phyloP scores from a whole-genome alignment of 495 filamentous ascomycete genomes.

The Annulohypoxylon bovei region DNA sequence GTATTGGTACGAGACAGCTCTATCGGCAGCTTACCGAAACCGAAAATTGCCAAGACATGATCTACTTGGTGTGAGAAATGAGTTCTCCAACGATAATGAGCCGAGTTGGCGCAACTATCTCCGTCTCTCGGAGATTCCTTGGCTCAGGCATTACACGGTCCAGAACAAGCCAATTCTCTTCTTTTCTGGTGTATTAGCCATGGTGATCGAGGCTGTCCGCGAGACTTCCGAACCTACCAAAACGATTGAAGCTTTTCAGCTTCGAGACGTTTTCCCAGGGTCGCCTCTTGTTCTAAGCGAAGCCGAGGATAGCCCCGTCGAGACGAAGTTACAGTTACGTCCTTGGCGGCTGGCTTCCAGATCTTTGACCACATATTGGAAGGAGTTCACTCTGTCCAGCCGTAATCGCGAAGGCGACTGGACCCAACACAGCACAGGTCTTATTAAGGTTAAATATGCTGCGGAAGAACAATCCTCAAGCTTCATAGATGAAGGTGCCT shows the following conservation, averaged over 20 bases:
- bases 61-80: slow-evolving; percentile 52
- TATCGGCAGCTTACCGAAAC: slow-evolving; percentile 54
- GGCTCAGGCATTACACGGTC: slow-evolving; percentile 56
- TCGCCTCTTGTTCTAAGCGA: slow-evolving; percentile 50
- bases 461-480: slow-evolving; percentile 26
- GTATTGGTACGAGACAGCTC: slow-evolving; percentile 54
- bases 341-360: slow-evolving; percentile 41
- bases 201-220: slow-evolving; percentile 59
- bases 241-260: slow-evolving; percentile 37
- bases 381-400: slow-evolving; percentile 41
- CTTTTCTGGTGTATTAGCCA: slow-evolving; percentile 56
- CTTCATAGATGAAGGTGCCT: slow-evolving; percentile 35
- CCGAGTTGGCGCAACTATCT: slow-evolving; percentile 56
- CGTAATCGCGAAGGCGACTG: slow-evolving; percentile 40
- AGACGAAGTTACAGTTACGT: slow-evolving; percentile 50
- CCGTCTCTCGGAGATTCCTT: slow-evolving; percentile 51
- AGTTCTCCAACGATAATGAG: slow-evolving; percentile 47
- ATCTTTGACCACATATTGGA: slow-evolving; percentile 44
- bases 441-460: slow-evolving; percentile 43
- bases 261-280: slow-evolving; percentile 46
- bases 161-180: slow-evolving; percentile 56
- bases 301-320: slow-evolving; percentile 45
- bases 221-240: slow-evolving; percentile 50
- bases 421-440: slow-evolving; percentile 48
- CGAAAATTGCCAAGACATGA: slow-evolving; percentile 53